These are phyloP conservation scores for Calendula officinalis DNA, from an alignment of 129 eudicot genomes.

Conservation along the genomic window DNA sequence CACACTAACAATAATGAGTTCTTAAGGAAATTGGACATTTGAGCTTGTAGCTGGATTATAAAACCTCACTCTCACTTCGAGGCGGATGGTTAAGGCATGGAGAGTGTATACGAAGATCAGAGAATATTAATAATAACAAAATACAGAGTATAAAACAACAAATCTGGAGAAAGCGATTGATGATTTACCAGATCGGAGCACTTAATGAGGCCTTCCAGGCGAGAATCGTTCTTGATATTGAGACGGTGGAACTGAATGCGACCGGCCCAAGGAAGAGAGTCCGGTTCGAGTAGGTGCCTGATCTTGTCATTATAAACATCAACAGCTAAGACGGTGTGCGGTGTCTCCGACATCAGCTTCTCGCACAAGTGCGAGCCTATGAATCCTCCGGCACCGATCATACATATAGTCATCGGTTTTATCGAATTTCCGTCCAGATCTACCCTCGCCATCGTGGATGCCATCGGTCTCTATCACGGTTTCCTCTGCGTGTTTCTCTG, in stretches of 20 bases:
- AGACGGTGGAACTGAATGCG: constrained; percentile 93
- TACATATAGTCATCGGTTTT: constrained; percentile 75
- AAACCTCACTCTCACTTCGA: not conserved
- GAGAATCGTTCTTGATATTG: constrained; percentile 89
- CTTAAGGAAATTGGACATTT: not conserved
- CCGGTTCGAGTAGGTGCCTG: constrained; percentile 92
- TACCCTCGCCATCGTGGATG: constrained; percentile 47
- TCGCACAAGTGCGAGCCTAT: constrained; percentile 97
- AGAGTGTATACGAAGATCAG: constrained; percentile 4
- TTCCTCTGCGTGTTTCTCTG: not conserved
- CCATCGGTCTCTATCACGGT: not conserved
- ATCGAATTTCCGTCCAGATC: constrained; percentile 94
- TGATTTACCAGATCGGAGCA: constrained; percentile 84
- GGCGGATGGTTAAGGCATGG: no score
- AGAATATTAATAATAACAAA: not conserved
- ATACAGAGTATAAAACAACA: constrained; percentile 11
- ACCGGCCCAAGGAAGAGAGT: constrained; percentile 56
- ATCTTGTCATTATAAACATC: constrained; percentile 94
- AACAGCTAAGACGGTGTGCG: constrained; percentile 81
- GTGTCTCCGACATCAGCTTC: constrained; percentile 77
- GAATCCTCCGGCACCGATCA: constrained; percentile 99
- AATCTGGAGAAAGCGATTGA: not conserved
- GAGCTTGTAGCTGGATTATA: not conserved
- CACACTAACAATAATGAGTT: constrained; percentile 1
- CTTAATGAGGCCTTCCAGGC: constrained; percentile 94